These are phyloP conservation scores for Epicoccum nigrum DNA, from an alignment of 2,329 filamentous ascomycete genomes.

Conservation along the genomic window DNA sequence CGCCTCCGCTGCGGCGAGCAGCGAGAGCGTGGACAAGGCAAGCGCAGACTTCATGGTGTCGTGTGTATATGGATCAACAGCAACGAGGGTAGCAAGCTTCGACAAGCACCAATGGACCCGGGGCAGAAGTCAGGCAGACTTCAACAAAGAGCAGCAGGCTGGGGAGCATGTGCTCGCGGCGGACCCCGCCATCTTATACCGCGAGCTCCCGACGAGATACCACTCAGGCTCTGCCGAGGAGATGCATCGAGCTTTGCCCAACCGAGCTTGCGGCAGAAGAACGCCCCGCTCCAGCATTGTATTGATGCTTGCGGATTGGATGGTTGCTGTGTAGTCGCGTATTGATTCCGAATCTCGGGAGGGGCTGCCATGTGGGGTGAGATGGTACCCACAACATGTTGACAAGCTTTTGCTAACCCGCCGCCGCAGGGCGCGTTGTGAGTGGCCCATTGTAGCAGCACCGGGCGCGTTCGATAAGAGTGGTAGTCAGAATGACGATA, in stretches of 20 bases:
- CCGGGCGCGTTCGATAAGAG: conserved; percentile 10
- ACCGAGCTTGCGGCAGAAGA: conserved; percentile 17
- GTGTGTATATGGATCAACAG: not conserved
- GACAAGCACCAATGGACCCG: conserved; percentile 15
- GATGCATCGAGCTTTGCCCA: conserved; percentile 17
- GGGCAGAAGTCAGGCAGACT: conserved; percentile 6
- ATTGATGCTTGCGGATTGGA: conserved; percentile 5
- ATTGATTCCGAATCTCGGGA: conserved; percentile 27
- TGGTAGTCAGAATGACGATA: conserved; percentile 24
- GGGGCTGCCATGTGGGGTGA: conserved; percentile 31
- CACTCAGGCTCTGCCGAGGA: conserved; percentile 22
- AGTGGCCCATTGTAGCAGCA: not conserved
- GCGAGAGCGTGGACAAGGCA: conserved; percentile 29
- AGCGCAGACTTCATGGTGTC: conserved; percentile 39
- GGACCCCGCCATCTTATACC: conserved; percentile 26
- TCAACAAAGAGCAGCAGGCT: conserved; percentile 8
- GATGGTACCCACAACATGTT: conserved; percentile 12
- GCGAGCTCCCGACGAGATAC: conserved; percentile 2
- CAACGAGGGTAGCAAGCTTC: conserved; percentile 4
- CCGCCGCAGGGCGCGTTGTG: conserved; percentile 7
- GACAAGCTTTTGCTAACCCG: conserved; percentile 24
- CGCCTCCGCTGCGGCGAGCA: conserved; percentile 37
- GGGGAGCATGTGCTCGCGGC: not conserved
- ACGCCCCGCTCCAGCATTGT: not conserved
- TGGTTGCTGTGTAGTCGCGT: conserved; percentile 15